A percentile compares a stretch with the other conserved stretches of the same genome.
Conservation (phyloP, 805 yeast species). For the Scheffersomyces spartinae region DNA sequence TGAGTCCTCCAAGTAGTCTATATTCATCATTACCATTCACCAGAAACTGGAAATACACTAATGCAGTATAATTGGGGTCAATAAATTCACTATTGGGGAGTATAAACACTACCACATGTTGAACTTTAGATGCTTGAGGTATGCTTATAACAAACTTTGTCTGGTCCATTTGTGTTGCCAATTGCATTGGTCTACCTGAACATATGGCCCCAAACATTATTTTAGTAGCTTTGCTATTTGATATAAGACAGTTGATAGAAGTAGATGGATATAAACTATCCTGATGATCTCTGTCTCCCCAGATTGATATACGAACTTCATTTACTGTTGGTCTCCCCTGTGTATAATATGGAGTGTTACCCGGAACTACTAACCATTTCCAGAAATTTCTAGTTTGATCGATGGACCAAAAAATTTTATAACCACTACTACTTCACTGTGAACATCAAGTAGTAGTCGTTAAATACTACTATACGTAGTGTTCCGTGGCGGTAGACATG, state of each 20-base stretch:
- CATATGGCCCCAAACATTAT: constrained; percentile 67
- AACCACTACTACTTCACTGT: too few relatives aligned
- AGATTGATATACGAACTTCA: too few relatives aligned
- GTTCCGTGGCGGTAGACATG: too few relatives aligned
- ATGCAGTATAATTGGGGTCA: constrained; percentile 66
- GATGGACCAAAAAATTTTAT: too few relatives aligned
- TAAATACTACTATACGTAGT: too few relatives aligned
- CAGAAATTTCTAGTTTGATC: too few relatives aligned
- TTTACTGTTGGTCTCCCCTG: too few relatives aligned
- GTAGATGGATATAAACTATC: constrained; percentile 2
- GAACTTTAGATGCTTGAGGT: constrained; percentile 40
- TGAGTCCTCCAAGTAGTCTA: constrained; percentile 53
- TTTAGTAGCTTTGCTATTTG: neutral
- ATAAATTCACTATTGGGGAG: constrained; percentile 62
- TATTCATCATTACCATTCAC: constrained; percentile 33
- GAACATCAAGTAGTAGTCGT: too few relatives aligned
- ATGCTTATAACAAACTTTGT: neutral
- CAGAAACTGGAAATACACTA: constrained; percentile 81
- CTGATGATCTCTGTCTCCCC: too few relatives aligned
- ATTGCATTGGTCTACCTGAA: constrained; percentile 52
- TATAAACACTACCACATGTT: constrained; percentile 75
- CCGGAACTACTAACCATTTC: too few relatives aligned
- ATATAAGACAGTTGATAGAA: neutral
- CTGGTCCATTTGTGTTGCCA: too few relatives aligned
- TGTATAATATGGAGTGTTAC: too few relatives aligned